phyloP scores from a whole-genome alignment of 108 stramenopile genomes.

The Cyclotella kingstonii region DNA sequence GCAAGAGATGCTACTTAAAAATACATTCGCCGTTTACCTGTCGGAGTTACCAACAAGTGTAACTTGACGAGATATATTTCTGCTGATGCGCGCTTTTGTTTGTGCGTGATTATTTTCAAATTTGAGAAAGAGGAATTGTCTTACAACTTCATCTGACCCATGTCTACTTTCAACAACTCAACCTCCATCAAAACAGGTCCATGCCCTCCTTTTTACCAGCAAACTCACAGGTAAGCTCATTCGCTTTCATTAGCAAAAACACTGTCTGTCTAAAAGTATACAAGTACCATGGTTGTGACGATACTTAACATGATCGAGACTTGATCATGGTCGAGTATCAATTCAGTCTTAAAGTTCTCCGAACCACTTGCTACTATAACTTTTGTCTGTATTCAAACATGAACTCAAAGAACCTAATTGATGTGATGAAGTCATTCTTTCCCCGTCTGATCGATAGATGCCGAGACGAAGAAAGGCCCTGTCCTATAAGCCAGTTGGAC shows the following conservation, averaged over 20 bases:
- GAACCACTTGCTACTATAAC: slow-evolving; percentile 12
- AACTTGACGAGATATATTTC: slow-evolving; percentile 29
- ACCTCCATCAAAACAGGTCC: no score
- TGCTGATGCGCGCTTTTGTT: slow-evolving; percentile 20
- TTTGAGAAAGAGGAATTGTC: background rate
- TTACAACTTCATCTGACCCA: no score
- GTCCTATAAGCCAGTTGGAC: slow-evolving; percentile 89
- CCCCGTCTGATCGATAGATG: slow-evolving; percentile 92
- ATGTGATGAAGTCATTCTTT: slow-evolving; percentile 88
- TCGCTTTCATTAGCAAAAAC: no score
- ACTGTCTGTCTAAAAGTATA: background rate
- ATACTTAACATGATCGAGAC: slow-evolving; percentile 39
- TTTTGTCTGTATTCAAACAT: slow-evolving; percentile 1
- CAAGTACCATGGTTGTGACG: slow-evolving; percentile 18
- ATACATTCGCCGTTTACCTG: slow-evolving; percentile 51
- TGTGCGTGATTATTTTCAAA: background rate
- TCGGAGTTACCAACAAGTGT: slow-evolving; percentile 12
- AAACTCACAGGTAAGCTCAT: background rate
- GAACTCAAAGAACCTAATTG: no score
- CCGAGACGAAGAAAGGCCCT: slow-evolving; percentile 79
- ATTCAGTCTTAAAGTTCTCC: slow-evolving; percentile 53
- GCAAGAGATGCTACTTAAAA: slow-evolving; percentile 36
- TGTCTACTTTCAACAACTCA: no score
- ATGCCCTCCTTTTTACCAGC: background rate
- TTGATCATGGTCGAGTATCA: slow-evolving; percentile 44